These are phyloP conservation scores for Russula sp. DNA, from an alignment of 768 basidiomycete genomes.

Conservation along the genomic window DNA sequence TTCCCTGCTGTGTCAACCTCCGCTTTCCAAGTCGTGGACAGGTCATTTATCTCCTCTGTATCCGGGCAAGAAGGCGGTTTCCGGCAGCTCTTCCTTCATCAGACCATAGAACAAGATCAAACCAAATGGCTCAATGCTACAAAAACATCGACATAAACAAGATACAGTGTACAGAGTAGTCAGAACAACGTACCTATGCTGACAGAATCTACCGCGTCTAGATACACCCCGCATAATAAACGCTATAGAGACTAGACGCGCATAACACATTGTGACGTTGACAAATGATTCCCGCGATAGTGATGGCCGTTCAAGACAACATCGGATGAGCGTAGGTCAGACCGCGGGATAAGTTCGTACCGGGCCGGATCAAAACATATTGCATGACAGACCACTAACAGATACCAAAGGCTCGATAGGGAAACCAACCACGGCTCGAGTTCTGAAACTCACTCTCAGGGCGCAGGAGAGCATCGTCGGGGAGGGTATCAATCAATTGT, in stretches of 20 bases:
- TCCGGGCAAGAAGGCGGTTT: constrained; percentile 57
- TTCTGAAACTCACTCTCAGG: constrained; percentile 66
- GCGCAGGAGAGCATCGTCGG: too few relatives aligned
- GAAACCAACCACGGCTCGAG: constrained; percentile 10
- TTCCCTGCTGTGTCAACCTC: too few relatives aligned
- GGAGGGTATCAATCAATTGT: too few relatives aligned
- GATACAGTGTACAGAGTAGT: too few relatives aligned
- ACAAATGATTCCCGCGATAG: constrained; percentile 78
- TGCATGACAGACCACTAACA: too few relatives aligned
- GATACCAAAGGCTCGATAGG: constrained; percentile 44
- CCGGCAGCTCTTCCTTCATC: constrained; percentile 77
- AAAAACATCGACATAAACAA: background rate
- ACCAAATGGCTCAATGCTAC: constrained; percentile 80
- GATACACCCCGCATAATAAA: constrained; percentile 64
- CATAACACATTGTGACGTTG: constrained; percentile 69
- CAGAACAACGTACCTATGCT: constrained; percentile 64
- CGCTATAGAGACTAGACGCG: constrained; percentile 54
- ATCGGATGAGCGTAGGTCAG: constrained; percentile 12
- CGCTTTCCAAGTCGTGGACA: too few relatives aligned
- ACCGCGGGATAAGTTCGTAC: constrained; percentile 32
- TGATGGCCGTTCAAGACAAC: constrained; percentile 43
- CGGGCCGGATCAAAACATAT: too few relatives aligned
- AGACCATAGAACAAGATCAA: constrained; percentile 80
- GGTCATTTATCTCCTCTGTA: too few relatives aligned
- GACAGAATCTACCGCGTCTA: constrained; percentile 74